Evolutionary conservation across 2,329 filamentous ascomycete species (phyloP).

Genomic region (Cladosporium sp.): DNA sequence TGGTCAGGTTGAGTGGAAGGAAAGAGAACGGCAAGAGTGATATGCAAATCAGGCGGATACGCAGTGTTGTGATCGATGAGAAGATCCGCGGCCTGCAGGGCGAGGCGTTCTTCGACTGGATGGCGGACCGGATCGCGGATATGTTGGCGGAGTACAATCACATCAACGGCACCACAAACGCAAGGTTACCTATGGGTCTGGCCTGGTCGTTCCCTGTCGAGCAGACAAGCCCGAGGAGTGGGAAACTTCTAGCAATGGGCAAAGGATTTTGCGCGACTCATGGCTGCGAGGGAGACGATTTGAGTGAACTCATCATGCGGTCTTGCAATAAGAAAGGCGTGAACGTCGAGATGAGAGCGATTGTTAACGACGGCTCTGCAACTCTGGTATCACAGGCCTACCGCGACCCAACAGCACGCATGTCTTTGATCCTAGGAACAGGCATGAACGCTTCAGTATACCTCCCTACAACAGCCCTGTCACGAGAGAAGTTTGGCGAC

Average conservation of each 20-base stretch:
- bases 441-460: constrained; percentile 66
- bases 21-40: constrained; percentile 40
- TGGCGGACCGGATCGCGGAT: constrained; percentile 59
- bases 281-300: constrained; percentile 59
- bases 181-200: constrained; percentile 58
- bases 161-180: constrained; percentile 33
- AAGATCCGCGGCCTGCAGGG: constrained; percentile 56
- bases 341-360: constrained; percentile 61
- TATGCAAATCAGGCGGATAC: constrained; percentile 58
- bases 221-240: constrained; percentile 61
- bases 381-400: constrained; percentile 64
- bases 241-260: constrained; percentile 62
- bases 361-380: constrained; percentile 65
- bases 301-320: constrained; percentile 59
- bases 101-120: constrained; percentile 65
- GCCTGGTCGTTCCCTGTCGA: constrained; percentile 69
- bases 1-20: constrained; percentile 56
- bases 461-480: constrained; percentile 57
- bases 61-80: constrained; percentile 58
- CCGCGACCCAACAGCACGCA: constrained; percentile 58
- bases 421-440: constrained; percentile 65
- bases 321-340: constrained; percentile 56
- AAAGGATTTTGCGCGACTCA: constrained; percentile 64
- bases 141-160: constrained; percentile 50
- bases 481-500: constrained; percentile 56